These are phyloP conservation scores for Colletotrichum eremochloae DNA, from an alignment of 2,329 filamentous ascomycete genomes.

Conservation along the genomic window DNA sequence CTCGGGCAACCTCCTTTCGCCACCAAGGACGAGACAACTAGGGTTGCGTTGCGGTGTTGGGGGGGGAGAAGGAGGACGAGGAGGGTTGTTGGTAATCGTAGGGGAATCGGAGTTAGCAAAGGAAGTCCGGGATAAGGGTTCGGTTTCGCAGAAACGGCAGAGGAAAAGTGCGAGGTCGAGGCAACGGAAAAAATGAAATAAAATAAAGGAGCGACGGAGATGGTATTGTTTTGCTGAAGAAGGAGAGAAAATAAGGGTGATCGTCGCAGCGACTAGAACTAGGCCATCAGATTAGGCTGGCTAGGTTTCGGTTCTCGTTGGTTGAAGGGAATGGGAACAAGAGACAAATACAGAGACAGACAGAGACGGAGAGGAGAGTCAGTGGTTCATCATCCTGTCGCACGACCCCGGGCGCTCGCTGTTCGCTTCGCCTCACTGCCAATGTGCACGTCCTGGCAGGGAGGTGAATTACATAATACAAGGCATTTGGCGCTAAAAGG, in stretches of 20 bases:
- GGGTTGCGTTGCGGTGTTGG: slow-evolving; percentile 17
- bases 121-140: not conserved
- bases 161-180: slow-evolving; percentile 18
- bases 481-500: not conserved
- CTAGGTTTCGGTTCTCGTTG: slow-evolving; percentile 8
- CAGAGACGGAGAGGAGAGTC: not conserved
- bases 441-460: not conserved
- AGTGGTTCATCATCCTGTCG: slow-evolving; percentile 5
- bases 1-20: slow-evolving; percentile 31
- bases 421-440: slow-evolving; percentile 13
- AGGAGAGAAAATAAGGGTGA: slow-evolving; percentile 21
- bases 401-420: slow-evolving; percentile 9
- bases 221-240: slow-evolving; percentile 30
- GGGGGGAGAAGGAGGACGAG: not conserved
- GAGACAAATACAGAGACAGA: not conserved
- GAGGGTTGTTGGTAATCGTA: not conserved
- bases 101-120: not conserved
- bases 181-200: not conserved
- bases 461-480: slow-evolving; percentile 7
- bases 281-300: slow-evolving; percentile 18
- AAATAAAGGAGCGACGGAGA: slow-evolving; percentile 33
- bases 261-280: slow-evolving; percentile 17
- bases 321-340: not conserved
- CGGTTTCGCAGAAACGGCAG: not conserved
- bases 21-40: slow-evolving; percentile 37